These are phyloP conservation scores for Crithidia thermophila DNA, from an alignment of 208 protist genomes.

Conservation along the genomic window DNA sequence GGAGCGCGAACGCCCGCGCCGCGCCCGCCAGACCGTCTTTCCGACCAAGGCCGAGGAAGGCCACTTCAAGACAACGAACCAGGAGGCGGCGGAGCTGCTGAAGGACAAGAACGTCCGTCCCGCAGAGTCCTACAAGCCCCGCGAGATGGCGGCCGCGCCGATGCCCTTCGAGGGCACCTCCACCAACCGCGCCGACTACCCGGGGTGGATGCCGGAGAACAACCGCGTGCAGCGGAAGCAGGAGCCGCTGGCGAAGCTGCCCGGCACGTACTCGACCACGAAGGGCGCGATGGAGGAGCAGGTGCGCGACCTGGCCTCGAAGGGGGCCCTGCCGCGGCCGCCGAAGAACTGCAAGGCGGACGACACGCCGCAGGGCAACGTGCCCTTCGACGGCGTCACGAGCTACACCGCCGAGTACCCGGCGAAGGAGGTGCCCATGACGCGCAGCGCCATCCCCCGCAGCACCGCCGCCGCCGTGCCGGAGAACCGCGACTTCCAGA, in stretches of 20 bases:
- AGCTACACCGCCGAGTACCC: slow-evolving; percentile 90
- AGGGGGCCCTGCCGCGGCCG: slow-evolving; percentile 59
- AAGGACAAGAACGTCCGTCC: slow-evolving; percentile 74
- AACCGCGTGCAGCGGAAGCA: slow-evolving; percentile 66
- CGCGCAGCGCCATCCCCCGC: slow-evolving; percentile 31
- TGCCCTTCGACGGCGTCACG: slow-evolving; percentile 87
- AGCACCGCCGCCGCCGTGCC: slow-evolving; percentile 37
- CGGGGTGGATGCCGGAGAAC: slow-evolving; percentile 83
- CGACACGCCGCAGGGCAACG: slow-evolving; percentile 47
- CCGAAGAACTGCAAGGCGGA: slow-evolving; percentile 80
- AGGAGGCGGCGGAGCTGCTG: slow-evolving; percentile 85
- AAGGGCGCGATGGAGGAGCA: slow-evolving; percentile 83
- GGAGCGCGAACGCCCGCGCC: slow-evolving; percentile 54
- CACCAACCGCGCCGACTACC: slow-evolving; percentile 89
- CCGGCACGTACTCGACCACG: slow-evolving; percentile 83
- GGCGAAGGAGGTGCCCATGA: slow-evolving; percentile 73
- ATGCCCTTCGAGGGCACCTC: slow-evolving; percentile 85
- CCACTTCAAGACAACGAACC: slow-evolving; percentile 90
- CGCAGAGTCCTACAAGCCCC: slow-evolving; percentile 88
- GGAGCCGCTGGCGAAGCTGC: slow-evolving; percentile 77
- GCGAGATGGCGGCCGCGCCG: slow-evolving; percentile 43
- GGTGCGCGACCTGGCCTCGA: slow-evolving; percentile 56
- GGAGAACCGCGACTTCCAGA: slow-evolving; percentile 89
- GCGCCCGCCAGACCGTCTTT: slow-evolving; percentile 46
- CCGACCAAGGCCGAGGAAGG: slow-evolving; percentile 80